A percentile compares a stretch with the other conserved stretches of the same genome.
These are phyloP conservation scores for Lyophyllum atratum DNA, from an alignment of 768 basidiomycete species.

Conservation along the genomic window DNA sequence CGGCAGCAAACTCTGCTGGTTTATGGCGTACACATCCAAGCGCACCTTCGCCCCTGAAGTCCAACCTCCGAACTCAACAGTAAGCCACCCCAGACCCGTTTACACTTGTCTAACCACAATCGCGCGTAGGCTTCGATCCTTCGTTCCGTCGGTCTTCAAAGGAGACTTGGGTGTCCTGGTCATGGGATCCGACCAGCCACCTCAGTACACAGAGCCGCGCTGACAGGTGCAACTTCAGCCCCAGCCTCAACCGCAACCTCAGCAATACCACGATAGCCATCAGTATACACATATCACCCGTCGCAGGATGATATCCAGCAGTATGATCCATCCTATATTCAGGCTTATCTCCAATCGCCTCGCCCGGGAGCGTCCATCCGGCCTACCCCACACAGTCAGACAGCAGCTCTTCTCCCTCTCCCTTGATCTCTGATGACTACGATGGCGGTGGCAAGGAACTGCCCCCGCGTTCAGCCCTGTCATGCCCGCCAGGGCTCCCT, in stretches of 20 bases:
- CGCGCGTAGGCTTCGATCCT: constrained; percentile 54
- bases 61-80: too few species aligned
- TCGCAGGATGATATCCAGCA: constrained; percentile 59
- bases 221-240: constrained; percentile 15
- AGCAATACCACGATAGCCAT: constrained; percentile 18
- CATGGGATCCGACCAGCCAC: constrained; percentile 27
- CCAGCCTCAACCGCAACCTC: constrained; percentile 20
- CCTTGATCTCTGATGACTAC: constrained; percentile 55
- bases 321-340: constrained; percentile 64
- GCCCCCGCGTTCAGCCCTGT: constrained; percentile 53
- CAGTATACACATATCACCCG: constrained; percentile 30
- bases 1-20: too few species aligned
- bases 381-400: constrained; percentile 77
- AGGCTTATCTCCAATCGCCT: constrained; percentile 56
- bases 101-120: too few species aligned
- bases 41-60: too few species aligned
- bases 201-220: constrained; percentile 30
- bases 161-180: constrained; percentile 30
- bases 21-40: too few species aligned
- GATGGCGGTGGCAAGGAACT: constrained; percentile 37
- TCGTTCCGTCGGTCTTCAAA: constrained; percentile 60
- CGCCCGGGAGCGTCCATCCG: constrained; percentile 79
- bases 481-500: constrained; percentile 69
- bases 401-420: constrained; percentile 73
- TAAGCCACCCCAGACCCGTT: too few species aligned